Conservation (phyloP, 2,329 filamentous ascomycete genomes). For the Thielaviopsis euricoi region DNA sequence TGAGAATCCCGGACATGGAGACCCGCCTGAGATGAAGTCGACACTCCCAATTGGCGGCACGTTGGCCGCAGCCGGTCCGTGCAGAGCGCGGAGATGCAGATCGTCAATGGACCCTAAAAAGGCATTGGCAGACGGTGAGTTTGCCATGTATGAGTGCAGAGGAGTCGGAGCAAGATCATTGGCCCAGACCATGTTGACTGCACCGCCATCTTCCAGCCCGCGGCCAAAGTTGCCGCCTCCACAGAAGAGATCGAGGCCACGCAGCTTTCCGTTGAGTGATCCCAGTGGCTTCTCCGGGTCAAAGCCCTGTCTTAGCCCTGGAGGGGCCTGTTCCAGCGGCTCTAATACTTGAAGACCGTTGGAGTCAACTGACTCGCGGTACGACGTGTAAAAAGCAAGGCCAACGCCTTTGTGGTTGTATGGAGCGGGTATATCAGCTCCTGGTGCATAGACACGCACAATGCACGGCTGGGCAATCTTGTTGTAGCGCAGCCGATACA, state of each 20-base stretch:
- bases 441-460: slow-evolving; percentile 35
- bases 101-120: slow-evolving; percentile 61
- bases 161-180: slow-evolving; percentile 50
- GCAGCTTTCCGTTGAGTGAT: slow-evolving; percentile 23
- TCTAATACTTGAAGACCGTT: slow-evolving; percentile 8
- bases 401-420: slow-evolving; percentile 51
- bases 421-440: slow-evolving; percentile 36
- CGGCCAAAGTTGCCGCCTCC: slow-evolving; percentile 64
- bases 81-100: slow-evolving; percentile 38
- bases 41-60: slow-evolving; percentile 47
- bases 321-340: slow-evolving; percentile 22
- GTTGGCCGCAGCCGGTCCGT: slow-evolving; percentile 26
- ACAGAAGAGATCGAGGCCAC: slow-evolving; percentile 57
- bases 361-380: slow-evolving; percentile 13
- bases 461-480: slow-evolving; percentile 40
- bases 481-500: slow-evolving; percentile 20
- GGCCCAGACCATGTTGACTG: slow-evolving; percentile 46
- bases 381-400: slow-evolving; percentile 47
- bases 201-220: slow-evolving; percentile 56
- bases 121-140: slow-evolving; percentile 27
- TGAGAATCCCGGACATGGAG: slow-evolving; percentile 66
- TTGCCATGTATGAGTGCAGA: slow-evolving; percentile 59
- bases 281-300: neutral
- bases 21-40: slow-evolving; percentile 54
- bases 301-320: slow-evolving; percentile 36